Evolutionary conservation across 805 yeast species (phyloP), one percentile per base, ranked within the genome.

Genomic region (Cyberlindnera mississippiensis): DNA sequence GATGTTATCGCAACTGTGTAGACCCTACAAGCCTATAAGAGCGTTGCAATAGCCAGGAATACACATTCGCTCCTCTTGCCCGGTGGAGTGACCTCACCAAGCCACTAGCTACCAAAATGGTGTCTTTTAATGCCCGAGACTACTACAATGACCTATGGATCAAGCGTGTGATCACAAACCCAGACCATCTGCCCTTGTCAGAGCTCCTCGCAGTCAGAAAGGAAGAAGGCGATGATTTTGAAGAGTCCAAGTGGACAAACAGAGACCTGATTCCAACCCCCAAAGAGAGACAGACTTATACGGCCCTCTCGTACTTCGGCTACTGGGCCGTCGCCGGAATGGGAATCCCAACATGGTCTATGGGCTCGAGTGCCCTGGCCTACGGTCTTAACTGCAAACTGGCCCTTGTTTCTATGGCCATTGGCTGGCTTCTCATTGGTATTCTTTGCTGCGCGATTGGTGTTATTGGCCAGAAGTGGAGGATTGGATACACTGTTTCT

Each of bases 201-300:
- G 49, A 45, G 20, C 44, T 45, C 3, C 38, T 38, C 11, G 49
- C 49, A 1, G 49, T 45, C 14, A 38, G 43, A 42, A 45, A 45
- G 30, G 46, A 45, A 26, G 49, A 41, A 19, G 9, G 29, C n/a
- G 49, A 45, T 16, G 49, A 45, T 7, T 45, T 45, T 13, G 44
- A 41, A 20, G 49, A 45, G 8, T 28, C 43, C 32, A 41, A 30
- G 30, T 45, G 49, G 40, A 61, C 69, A 17, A 68, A 67, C 43
- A 56, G 60, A 34, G 73, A 68, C 48, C 44, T 67, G 33, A 66
- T 65, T 29, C 71, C 72, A 10, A 63, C 67, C 10, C 62, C 65
- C 9, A 55, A 44, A 10, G 50, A 52, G 6, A 60, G 67, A 32
- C 53, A 69, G 45, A 64, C 69, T 0, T 68, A 69, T 69, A 61